Evolutionary conservation across 2,329 filamentous ascomycete genomes (phyloP).

Genomic region (Aspergillus candidus): DNA sequence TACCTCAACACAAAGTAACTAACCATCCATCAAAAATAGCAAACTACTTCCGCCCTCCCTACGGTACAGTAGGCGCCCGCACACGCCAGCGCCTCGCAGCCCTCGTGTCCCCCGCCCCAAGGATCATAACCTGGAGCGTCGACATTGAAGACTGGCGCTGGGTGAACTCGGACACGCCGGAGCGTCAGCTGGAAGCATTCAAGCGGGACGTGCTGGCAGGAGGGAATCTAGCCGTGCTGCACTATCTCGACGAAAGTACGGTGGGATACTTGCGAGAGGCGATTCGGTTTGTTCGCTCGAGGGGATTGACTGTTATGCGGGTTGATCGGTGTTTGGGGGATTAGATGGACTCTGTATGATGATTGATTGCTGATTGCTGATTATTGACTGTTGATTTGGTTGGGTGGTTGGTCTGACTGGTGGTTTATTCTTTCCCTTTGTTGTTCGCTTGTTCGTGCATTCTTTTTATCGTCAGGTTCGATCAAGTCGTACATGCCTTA

Average conservation of each 20-base stretch:
- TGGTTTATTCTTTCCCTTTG: too few relatives aligned
- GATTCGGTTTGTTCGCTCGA: conserved; percentile 58
- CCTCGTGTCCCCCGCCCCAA: conserved; percentile 43
- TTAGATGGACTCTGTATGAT: conserved; percentile 23
- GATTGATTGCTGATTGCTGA: conserved; percentile 2
- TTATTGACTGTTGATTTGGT: not conserved
- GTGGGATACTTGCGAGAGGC: conserved; percentile 60
- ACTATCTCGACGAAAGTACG: conserved; percentile 61
- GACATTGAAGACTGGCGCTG: conserved; percentile 68
- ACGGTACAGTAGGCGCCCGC: conserved; percentile 61
- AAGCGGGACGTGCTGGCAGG: conserved; percentile 57
- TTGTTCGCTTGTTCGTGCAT: too few relatives aligned
- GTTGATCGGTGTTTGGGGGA: conserved; percentile 63
- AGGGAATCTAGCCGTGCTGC: conserved; percentile 61
- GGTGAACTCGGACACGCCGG: conserved; percentile 55
- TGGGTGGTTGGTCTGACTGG: too few relatives aligned
- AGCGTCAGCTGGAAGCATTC: conserved; percentile 63
- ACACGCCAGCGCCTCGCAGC: conserved; percentile 58
- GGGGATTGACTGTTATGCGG: conserved; percentile 60
- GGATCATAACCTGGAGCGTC: conserved; percentile 63
- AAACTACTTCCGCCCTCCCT: conserved; percentile 63
- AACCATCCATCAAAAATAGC: conserved; percentile 18
- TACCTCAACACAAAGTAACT: not conserved
- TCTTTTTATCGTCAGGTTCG: too few relatives aligned
- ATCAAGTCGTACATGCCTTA: too few relatives aligned